These are phyloP conservation scores for Ophiocytium majus DNA, from an alignment of 352 stramenopile genomes.

Conservation along the genomic window DNA sequence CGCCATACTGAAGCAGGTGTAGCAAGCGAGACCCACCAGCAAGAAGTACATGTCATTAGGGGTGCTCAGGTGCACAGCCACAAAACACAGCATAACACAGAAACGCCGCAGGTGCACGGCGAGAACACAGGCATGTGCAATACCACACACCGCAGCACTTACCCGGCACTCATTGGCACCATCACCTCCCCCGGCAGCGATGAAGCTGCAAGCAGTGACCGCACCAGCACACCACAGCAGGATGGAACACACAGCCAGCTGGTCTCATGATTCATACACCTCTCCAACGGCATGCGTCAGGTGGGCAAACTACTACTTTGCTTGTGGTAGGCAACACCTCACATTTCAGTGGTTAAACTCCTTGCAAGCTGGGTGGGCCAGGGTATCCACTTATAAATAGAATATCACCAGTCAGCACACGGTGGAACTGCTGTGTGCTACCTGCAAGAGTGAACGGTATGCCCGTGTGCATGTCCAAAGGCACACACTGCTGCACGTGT, in stretches of 20 bases:
- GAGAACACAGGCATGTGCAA: neutral
- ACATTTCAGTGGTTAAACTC: too few species aligned
- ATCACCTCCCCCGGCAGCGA: constrained; percentile 35
- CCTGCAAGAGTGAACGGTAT: too few species aligned
- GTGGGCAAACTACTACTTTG: too few species aligned
- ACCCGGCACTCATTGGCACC: constrained; percentile 40
- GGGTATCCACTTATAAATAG: too few species aligned
- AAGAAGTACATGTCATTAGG: neutral
- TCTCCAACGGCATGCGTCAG: too few species aligned
- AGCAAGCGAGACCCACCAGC: neutral
- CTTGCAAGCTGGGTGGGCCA: too few species aligned
- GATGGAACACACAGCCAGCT: too few species aligned
- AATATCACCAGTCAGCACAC: too few species aligned
- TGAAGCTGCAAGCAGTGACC: neutral
- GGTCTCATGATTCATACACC: too few species aligned
- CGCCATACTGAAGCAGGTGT: neutral
- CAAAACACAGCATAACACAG: neutral
- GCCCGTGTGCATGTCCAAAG: neutral
- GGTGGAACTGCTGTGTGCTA: too few species aligned
- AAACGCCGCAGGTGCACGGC: neutral
- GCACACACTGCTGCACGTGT: neutral
- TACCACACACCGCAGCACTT: neutral
- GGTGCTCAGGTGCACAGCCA: neutral
- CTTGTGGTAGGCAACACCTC: too few species aligned
- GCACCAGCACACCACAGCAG: neutral